A percentile compares a stretch with the other conserved stretches of the same genome.
Conservation (phyloP, 1,139 yeast genomes). For the Magnusiomyces paraingens region DNA sequence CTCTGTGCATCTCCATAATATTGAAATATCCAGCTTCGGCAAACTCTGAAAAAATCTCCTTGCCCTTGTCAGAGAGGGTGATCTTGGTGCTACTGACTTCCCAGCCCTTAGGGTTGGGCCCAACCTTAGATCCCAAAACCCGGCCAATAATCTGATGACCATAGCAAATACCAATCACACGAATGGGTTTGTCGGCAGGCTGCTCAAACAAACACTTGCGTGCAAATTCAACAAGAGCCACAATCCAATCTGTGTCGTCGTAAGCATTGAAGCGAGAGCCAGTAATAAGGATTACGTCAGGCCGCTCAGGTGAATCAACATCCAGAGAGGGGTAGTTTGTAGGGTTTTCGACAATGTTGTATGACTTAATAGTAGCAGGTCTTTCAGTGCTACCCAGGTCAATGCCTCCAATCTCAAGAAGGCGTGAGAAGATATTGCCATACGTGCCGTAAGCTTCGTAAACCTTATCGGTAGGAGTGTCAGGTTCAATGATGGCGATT, state of each 20-base stretch:
- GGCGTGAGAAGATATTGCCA: conserved; percentile 33
- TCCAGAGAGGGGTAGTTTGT: conserved; percentile 38
- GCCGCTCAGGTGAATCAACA: conserved; percentile 31
- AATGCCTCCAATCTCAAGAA: conserved; percentile 28
- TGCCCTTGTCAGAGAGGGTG: conserved; percentile 37
- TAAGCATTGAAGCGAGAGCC: conserved; percentile 63
- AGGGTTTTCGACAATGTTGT: conserved; percentile 39
- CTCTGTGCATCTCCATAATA: conserved; percentile 65
- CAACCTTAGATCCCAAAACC: conserved; percentile 56
- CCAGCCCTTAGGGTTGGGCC: conserved; percentile 59
- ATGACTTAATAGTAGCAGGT: conserved; percentile 31
- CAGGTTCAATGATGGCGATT: conserved; percentile 30
- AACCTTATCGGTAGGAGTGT: conserved; percentile 27
- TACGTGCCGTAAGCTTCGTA: conserved; percentile 27
- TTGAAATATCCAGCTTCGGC: conserved; percentile 30
- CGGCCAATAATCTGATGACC: conserved; percentile 78
- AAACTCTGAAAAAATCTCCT: conserved; percentile 37
- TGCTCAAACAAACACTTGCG: background rate
- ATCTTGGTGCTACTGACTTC: conserved; percentile 60
- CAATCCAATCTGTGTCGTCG: conserved; percentile 50
- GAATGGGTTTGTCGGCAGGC: background rate
- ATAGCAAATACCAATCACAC: conserved; percentile 60
- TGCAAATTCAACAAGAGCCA: background rate
- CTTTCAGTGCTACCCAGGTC: conserved; percentile 16
- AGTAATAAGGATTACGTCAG: conserved; percentile 49